Evolutionary conservation across 2,329 filamentous ascomycete species (phyloP), one percentile per base, ranked within the genome.

Genomic region (Phyllosticta citriasiana): DNA sequence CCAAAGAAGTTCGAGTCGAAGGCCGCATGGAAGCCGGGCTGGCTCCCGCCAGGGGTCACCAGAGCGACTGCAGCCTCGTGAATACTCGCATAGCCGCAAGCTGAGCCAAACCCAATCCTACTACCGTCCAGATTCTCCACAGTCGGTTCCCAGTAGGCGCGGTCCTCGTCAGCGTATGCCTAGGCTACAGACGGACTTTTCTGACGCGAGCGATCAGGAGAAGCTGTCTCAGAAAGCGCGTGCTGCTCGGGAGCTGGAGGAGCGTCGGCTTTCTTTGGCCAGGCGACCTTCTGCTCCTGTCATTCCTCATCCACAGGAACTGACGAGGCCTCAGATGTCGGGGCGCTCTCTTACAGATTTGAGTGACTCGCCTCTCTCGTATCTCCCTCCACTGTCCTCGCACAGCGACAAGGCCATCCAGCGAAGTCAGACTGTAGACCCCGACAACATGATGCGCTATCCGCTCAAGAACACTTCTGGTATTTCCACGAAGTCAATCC

Each of bases 261-360:
- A 94, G 68, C 85, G 93, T 27, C 86, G 93, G 62, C 84, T 89
- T 69, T 97, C 93, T 14, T 79, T 96, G 26, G 90, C 89, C 22
- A 84, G 89, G 60, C 84, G 91, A 57, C 88, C 91, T 3, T 89
- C 88, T 25, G 90, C 87, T 2, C 91, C 91, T 0, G 78, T 85
- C 0, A 95, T 97, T 63, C 86, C 89, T 4, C 86, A 91, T 65
- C 92, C 92, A 0, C 80, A 79, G 8, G 79, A 85, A 55, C 63
- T 79, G 24, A 55, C 60, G 4, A 68, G 72, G n/a, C 72, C 72
- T 10, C 52, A 69, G 4, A 67, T 68, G 26, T 66, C 67, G 24
- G 73, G 72, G 57, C 71, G 71, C 24, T 71, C 72, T 1, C 66
- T 73, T 52, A 74, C 72, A 12, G 73, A 74, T 57, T 56, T 75